Evolutionary conservation across 1,284 basidiomycete genomes (phyloP), one percentile per base, ranked within the genome.

Genomic region (Mixia osmundae): DNA sequence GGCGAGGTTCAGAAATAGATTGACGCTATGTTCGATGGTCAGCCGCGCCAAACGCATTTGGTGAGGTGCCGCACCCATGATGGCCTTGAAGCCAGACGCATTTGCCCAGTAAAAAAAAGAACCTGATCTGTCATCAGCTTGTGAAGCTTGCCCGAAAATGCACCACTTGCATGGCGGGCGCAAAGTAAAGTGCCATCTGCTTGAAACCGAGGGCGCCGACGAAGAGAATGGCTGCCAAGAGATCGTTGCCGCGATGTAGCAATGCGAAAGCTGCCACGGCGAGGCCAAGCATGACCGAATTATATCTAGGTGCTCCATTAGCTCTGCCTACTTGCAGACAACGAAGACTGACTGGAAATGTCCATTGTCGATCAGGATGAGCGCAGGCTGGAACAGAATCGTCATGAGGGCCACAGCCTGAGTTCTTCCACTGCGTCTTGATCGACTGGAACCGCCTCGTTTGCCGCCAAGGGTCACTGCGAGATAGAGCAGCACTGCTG

Each of bases 141-240:
- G 10, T 15, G 16, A n/a, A 22, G 21, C 31, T 27, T 18, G 20
- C 15, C 8, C n/a, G n/a, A 21, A 22, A 35, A 6, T 7, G 27
- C 15, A 15, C 15, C 16, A 36, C 47, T 36, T 29, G 49, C 43
- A 87, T 67, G 1, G 76, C 82, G 5, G 87, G 87, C 0, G 79
- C 76, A 54, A 82, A 94, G 54, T 89, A 91, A 9, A 94, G 61
- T 4, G 78, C 74, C 82, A 91, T 91, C 56, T 91, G 85, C 56
- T 94, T 91, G 64, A 91, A 91, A 3, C 74, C 67, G 12, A 94
- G 64, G 46, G 76, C 76, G 23, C 72, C 61, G 6, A 78, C 75
- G 47, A 91, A 89, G 43, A 64, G 69, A n/a, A 77, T 52, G 5
- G 79, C 77, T 1, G 78, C 85, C 0, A 71, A 46, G 3, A 77